Evolutionary conservation across 1,284 basidiomycete genomes (phyloP).

Genomic region (Uromyces viciae-fabae): DNA sequence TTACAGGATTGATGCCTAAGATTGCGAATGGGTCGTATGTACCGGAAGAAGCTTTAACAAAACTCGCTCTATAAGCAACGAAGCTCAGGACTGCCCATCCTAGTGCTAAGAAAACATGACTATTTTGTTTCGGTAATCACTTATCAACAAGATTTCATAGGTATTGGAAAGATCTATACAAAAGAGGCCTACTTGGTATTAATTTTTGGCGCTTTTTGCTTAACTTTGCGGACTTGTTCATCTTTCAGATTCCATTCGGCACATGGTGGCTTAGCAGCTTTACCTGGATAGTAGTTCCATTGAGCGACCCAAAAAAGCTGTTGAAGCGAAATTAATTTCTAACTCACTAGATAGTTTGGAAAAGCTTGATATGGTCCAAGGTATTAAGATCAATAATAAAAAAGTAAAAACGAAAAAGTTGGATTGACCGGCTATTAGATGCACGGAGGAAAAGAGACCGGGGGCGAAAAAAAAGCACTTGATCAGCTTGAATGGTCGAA

Average conservation of each 20-base stretch:
- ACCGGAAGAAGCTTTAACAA: constrained; percentile 61
- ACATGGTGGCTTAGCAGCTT: constrained; percentile 59
- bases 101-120: constrained; percentile 61
- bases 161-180: background rate
- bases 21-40: constrained; percentile 94
- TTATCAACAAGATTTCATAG: constrained; percentile 55
- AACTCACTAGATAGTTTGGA: constrained; percentile 38
- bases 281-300: background rate
- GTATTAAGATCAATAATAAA: constrained; percentile 72
- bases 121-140: constrained; percentile 57
- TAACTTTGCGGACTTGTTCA: constrained; percentile 31
- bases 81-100: constrained; percentile 75
- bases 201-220: constrained; percentile 16
- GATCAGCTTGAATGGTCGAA: background rate
- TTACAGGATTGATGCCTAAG: constrained; percentile 71
- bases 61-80: constrained; percentile 65
- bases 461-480: background rate
- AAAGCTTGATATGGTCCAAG: constrained; percentile 64
- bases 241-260: constrained; percentile 65
- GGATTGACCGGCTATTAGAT: constrained; percentile 44
- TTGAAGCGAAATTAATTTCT: constrained; percentile 11
- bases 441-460: no score
- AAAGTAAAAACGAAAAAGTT: constrained; percentile 83
- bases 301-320: constrained; percentile 47
- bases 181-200: constrained; percentile 9